Evolutionary conservation across 805 yeast species (phyloP), one percentile per base, ranked within the genome.

Genomic region (Metschnikowia orientalis): DNA sequence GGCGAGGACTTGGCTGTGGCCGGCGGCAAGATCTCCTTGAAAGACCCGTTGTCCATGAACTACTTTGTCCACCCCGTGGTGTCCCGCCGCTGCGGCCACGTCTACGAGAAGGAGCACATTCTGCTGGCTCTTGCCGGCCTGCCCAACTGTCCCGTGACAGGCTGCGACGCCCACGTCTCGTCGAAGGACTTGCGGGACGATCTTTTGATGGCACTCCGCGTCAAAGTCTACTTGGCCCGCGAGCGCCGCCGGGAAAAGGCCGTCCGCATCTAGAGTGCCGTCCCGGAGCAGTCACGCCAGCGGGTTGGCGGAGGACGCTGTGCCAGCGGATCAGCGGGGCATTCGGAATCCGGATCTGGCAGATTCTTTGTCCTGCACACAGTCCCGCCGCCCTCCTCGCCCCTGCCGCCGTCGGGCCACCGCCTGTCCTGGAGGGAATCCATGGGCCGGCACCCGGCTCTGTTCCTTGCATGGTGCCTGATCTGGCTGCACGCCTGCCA

Each of bases 1-100:
- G n/a, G n/a, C n/a, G 85, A 79, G 14, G 90, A 80, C 14, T 28
- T 83, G 19, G 73, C 69, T 25, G 70, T 83, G 5, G 76, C 74
- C 7, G 94, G 92, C 35, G 92, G 92, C 23, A 72, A 60, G 22
- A 61, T 84, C n/a, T 76, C 79, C 28, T 51, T 84, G 37, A 69
- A 63, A 16, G 87, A 89, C 51, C 90, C 90, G 0, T 63, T 83
- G 9, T 74, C 88, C 0, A 50, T 71, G 37, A 61, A 67, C 32
- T 53, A 61, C 26, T 80, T 73, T 53, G 61, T 54, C 14, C 57
- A 57, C 3, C 92, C 94, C 0, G 62, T 73, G 46, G 69, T 61
- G n/a, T 73, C 81, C 3, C 55, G 46, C 16, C 55, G 50, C 18
- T 84, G 94, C 56, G 61, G 64, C 0, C 94, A 84, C 56, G 73